These are phyloP conservation scores for Meyerozyma athensensis DNA, from an alignment of 1,139 yeast species.

Conservation along the genomic window DNA sequence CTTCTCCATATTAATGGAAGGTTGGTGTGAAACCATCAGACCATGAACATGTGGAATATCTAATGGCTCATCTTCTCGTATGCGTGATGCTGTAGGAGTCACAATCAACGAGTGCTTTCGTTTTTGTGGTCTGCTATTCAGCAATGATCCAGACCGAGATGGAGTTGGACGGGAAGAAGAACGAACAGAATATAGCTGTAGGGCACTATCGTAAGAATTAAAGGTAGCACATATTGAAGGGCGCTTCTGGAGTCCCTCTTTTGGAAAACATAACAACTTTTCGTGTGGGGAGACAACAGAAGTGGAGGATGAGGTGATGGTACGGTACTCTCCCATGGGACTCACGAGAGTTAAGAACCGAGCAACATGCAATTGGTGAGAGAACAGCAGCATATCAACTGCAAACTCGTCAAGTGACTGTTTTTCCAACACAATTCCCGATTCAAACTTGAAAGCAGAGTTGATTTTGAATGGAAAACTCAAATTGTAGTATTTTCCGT, in stretches of 20 bases:
- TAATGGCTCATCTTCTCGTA: slow-evolving; percentile 37
- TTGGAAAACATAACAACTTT: slow-evolving; percentile 49
- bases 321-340: slow-evolving; percentile 65
- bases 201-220: slow-evolving; percentile 37
- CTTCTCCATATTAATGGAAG: slow-evolving; percentile 43
- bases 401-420: slow-evolving; percentile 20
- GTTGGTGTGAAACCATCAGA: slow-evolving; percentile 4
- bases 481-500: slow-evolving; percentile 54
- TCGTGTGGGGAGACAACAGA: slow-evolving; percentile 60
- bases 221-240: slow-evolving; percentile 50
- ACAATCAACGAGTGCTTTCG: slow-evolving; percentile 26
- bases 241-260: slow-evolving; percentile 25
- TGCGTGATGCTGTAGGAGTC: slow-evolving; percentile 41
- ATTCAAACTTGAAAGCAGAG: slow-evolving; percentile 54
- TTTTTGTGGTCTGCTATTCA: slow-evolving; percentile 12
- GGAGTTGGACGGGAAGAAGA: slow-evolving; percentile 27
- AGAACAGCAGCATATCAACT: slow-evolving; percentile 13
- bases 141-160: slow-evolving; percentile 3
- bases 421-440: slow-evolving; percentile 61
- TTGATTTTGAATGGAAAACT: slow-evolving; percentile 61
- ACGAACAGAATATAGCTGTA: slow-evolving; percentile 49
- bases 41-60: slow-evolving; percentile 13
- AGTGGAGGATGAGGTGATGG: slow-evolving; percentile 65
- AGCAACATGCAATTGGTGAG: slow-evolving; percentile 27
- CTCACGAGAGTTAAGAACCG: slow-evolving; percentile 61